phyloP scores from a whole-genome alignment of 768 basidiomycete genomes.

The Lactarius tabidus region DNA sequence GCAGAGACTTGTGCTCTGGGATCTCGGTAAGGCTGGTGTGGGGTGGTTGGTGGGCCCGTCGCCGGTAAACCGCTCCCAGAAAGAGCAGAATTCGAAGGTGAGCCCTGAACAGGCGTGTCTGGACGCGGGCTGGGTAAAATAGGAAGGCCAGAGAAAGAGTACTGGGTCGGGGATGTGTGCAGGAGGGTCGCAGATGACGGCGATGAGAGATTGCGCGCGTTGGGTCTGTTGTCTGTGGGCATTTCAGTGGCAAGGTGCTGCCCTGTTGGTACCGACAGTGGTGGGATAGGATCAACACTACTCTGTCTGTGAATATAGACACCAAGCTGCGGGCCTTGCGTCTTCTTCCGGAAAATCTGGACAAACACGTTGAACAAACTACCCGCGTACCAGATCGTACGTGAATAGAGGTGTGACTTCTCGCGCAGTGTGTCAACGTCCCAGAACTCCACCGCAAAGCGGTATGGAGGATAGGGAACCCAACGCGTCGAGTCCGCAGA shows the following conservation, averaged over 20 bases:
- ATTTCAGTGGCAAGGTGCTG: slow-evolving; percentile 1
- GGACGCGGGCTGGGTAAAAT: slow-evolving; percentile 16
- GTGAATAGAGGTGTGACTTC: slow-evolving; percentile 77
- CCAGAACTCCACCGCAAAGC: slow-evolving; percentile 91
- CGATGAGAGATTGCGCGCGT: slow-evolving; percentile 12
- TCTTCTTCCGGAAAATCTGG: slow-evolving; percentile 76
- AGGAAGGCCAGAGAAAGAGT: slow-evolving; percentile 23
- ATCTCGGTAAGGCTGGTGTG: slow-evolving; percentile 71
- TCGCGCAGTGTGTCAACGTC: slow-evolving; percentile 77
- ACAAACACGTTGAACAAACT: slow-evolving; percentile 87
- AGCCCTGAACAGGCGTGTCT: slow-evolving; percentile 21
- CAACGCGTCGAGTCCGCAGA: slow-evolving; percentile 47
- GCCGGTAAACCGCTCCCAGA: slow-evolving; percentile 34
- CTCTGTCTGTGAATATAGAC: slow-evolving; percentile 88
- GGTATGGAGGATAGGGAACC: slow-evolving; percentile 73
- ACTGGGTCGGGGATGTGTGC: slow-evolving; percentile 16
- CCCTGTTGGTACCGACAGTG: slow-evolving; percentile 51
- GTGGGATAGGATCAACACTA: slow-evolving; percentile 73
- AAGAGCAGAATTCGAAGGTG: slow-evolving; percentile 22
- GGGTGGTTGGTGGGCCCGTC: slow-evolving; percentile 44
- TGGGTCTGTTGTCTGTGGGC: background rate
- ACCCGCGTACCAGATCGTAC: slow-evolving; percentile 88
- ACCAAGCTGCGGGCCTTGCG: slow-evolving; percentile 66
- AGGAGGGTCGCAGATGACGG: slow-evolving; percentile 1
- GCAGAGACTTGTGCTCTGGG: slow-evolving; percentile 66